Conservation (phyloP, 2,329 filamentous ascomycete species). For the Colletotrichum sp. region DNA sequence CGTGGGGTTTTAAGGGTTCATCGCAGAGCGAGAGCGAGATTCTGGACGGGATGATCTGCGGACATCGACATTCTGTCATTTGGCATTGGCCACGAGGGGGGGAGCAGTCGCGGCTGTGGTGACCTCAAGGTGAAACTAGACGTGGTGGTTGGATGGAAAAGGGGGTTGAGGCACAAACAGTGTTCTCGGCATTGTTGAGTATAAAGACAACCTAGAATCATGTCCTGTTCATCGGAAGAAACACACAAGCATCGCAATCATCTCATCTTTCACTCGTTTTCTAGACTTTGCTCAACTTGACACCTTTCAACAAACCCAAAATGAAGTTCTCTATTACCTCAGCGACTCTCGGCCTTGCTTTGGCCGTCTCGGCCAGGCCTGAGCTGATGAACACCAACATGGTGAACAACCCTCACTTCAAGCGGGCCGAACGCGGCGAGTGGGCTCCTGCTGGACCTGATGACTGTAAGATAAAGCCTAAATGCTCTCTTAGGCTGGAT, state of each 20-base stretch:
- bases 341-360: background rate
- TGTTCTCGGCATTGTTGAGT: background rate
- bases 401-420: background rate
- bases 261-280: background rate
- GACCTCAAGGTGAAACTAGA: background rate
- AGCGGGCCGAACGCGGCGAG: background rate
- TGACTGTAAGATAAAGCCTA: background rate
- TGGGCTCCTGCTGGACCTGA: constrained; percentile 1
- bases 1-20: background rate
- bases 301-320: background rate
- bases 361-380: background rate
- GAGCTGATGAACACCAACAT: background rate
- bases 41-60: background rate
- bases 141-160: background rate
- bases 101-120: background rate
- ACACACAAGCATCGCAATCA: background rate
- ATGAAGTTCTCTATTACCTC: background rate
- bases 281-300: background rate
- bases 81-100: background rate
- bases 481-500: fast-evolving
- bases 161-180: background rate
- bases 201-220: background rate
- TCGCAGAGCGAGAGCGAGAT: background rate
- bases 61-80: background rate
- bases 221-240: background rate